These are phyloP conservation scores for Sistotremastrum suecicum DNA, from an alignment of 768 basidiomycete species.

Conservation along the genomic window DNA sequence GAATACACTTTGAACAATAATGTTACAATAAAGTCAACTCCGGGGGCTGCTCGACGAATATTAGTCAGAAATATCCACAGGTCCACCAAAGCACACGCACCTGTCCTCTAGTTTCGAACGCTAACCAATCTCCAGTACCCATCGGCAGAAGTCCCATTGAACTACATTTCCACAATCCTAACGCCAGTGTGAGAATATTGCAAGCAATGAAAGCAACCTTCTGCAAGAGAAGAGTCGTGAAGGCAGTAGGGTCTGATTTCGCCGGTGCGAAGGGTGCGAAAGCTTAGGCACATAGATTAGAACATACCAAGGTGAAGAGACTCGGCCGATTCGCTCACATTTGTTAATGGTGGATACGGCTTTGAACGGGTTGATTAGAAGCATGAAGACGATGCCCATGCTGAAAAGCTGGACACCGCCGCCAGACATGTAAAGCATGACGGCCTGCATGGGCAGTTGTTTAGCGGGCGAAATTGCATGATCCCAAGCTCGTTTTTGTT, in stretches of 20 bases:
- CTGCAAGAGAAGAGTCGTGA: slow-evolving; percentile 48
- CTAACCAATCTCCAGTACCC: slow-evolving; percentile 89
- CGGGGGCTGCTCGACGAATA: too few relatives aligned
- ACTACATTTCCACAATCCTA: slow-evolving; percentile 88
- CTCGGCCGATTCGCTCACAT: slow-evolving; percentile 31
- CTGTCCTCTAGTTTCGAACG: slow-evolving; percentile 69
- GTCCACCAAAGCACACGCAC: slow-evolving; percentile 28
- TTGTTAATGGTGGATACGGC: slow-evolving; percentile 67
- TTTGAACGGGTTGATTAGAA: slow-evolving; percentile 75
- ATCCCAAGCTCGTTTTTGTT: slow-evolving; percentile 76
- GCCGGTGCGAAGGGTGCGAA: slow-evolving; percentile 55
- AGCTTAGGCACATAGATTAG: slow-evolving; percentile 23
- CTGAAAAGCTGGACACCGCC: slow-evolving; percentile 93
- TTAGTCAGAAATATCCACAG: too few relatives aligned
- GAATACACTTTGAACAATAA: too few relatives aligned
- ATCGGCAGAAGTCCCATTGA: slow-evolving; percentile 85
- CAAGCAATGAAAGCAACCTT: slow-evolving; percentile 60
- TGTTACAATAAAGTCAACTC: too few relatives aligned
- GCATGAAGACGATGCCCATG: slow-evolving; percentile 92
- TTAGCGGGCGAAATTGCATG: slow-evolving; percentile 77
- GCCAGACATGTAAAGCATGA: slow-evolving; percentile 99
- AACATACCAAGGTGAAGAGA: background rate
- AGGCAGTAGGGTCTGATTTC: slow-evolving; percentile 26
- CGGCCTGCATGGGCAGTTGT: slow-evolving; percentile 88
- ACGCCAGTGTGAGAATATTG: slow-evolving; percentile 62